A percentile compares a stretch with the other conserved stretches of the same genome.
phyloP scores from a whole-genome alignment of 208 protist species.

The Angomonas ambiguus region DNA sequence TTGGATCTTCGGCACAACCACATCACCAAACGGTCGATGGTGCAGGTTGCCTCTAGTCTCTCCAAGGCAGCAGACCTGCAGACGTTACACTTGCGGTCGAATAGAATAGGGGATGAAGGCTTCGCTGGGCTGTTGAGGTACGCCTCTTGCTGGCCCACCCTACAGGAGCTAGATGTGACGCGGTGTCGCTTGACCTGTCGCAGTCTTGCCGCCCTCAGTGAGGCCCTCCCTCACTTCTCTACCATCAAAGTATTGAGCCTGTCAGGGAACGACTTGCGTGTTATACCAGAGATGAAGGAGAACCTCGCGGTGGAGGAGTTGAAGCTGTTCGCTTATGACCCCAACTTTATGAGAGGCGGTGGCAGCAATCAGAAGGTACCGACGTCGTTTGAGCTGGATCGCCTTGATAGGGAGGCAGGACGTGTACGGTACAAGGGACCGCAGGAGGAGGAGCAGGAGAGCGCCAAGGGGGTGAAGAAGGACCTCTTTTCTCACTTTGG shows the following conservation, averaged over 20 bases:
- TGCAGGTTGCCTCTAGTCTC: slow-evolving; percentile 31
- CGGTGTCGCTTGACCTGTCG: slow-evolving; percentile 61
- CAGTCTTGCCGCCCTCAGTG: slow-evolving; percentile 25
- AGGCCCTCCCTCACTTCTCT: slow-evolving; percentile 23
- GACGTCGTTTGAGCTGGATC: slow-evolving; percentile 75
- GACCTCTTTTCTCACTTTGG: slow-evolving; percentile 26
- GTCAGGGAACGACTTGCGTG: slow-evolving; percentile 62
- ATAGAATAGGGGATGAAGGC: slow-evolving; percentile 52
- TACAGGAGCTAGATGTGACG: slow-evolving; percentile 56
- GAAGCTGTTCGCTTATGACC: slow-evolving; percentile 68
- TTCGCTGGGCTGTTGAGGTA: slow-evolving; percentile 24
- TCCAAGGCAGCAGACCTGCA: slow-evolving; percentile 25
- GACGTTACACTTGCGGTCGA: slow-evolving; percentile 46
- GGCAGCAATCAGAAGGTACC: slow-evolving; percentile 39
- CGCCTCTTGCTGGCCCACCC: slow-evolving; percentile 36
- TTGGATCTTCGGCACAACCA: slow-evolving; percentile 62
- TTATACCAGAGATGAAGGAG: not conserved
- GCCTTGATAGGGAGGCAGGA: slow-evolving; percentile 54
- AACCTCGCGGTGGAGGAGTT: slow-evolving; percentile 10
- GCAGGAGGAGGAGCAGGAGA: not conserved
- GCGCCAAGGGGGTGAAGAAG: slow-evolving; percentile 3
- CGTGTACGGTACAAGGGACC: slow-evolving; percentile 50
- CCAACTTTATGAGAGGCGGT: slow-evolving; percentile 36
- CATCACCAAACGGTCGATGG: slow-evolving; percentile 23
- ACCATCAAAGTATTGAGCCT: slow-evolving; percentile 44